Conservation (phyloP, 306 rosid genomes). For the Hylodesmum podocarpum region DNA sequence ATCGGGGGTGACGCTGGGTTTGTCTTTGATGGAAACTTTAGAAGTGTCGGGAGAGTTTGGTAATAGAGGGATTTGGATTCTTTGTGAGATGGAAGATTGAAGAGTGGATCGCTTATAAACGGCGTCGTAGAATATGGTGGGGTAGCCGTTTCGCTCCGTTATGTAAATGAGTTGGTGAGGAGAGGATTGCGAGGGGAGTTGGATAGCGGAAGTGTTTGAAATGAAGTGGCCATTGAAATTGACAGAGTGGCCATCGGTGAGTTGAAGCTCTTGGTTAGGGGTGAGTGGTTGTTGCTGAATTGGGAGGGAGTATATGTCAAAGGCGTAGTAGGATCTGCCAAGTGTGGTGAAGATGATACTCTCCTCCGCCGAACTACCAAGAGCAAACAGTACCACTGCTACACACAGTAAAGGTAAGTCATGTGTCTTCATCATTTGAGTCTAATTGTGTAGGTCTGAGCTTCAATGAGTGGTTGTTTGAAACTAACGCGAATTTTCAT, state of each 20-base stretch:
- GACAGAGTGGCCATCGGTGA: slow-evolving; percentile 78
- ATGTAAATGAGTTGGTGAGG: slow-evolving; percentile 61
- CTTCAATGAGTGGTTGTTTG: background rate
- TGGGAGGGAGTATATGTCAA: slow-evolving; percentile 71
- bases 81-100: slow-evolving; percentile 22
- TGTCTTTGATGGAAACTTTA: slow-evolving; percentile 65
- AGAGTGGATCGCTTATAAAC: slow-evolving; percentile 50
- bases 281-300: background rate
- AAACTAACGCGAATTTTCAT: background rate
- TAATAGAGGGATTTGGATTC: slow-evolving; percentile 67
- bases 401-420: background rate
- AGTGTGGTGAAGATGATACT: slow-evolving; percentile 76
- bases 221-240: slow-evolving; percentile 85
- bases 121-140: slow-evolving; percentile 62
- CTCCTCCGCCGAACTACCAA: background rate
- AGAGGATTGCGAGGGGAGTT: slow-evolving; percentile 8
- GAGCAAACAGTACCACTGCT: background rate
- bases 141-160: slow-evolving; percentile 63
- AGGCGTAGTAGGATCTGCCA: slow-evolving; percentile 57
- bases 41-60: background rate
- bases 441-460: background rate
- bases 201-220: slow-evolving; percentile 30
- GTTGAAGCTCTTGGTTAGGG: slow-evolving; percentile 36
- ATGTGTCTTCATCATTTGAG: slow-evolving; percentile 33
- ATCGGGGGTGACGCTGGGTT: slow-evolving; percentile 46